Conservation (phyloP, 1,284 basidiomycete genomes). For the Malassezia globosa region DNA sequence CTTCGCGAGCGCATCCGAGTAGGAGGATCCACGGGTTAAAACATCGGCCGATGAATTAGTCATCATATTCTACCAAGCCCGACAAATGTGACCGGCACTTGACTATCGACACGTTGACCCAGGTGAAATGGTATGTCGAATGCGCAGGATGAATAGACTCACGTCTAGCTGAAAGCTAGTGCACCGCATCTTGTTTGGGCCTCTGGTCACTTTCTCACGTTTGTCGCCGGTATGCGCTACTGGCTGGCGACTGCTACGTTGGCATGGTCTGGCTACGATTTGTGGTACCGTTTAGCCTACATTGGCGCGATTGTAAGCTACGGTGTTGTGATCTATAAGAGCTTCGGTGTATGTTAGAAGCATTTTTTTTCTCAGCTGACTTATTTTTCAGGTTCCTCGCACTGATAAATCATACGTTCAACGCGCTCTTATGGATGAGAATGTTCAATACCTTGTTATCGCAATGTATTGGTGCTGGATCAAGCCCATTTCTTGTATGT, state of each 20-base stretch:
- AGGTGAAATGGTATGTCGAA: slow-evolving; percentile 4
- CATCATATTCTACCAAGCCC: not conserved
- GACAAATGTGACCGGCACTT: not conserved
- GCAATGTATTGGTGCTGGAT: slow-evolving; percentile 47
- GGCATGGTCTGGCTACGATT: slow-evolving; percentile 26
- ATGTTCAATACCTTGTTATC: slow-evolving; percentile 46
- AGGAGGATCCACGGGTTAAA: not conserved
- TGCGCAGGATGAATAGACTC: not conserved
- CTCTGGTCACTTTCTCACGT: slow-evolving; percentile 43
- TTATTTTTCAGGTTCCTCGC: slow-evolving; percentile 36
- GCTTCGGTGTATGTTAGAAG: too few relatives aligned
- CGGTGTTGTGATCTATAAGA: slow-evolving; percentile 47
- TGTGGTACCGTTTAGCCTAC: slow-evolving; percentile 42
- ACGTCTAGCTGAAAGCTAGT: slow-evolving; percentile 16
- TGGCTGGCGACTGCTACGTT: slow-evolving; percentile 29
- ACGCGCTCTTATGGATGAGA: slow-evolving; percentile 46
- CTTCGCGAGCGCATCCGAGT: too few relatives aligned
- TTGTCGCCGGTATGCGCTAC: slow-evolving; percentile 42
- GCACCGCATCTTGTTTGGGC: slow-evolving; percentile 47
- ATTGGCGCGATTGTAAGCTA: slow-evolving; percentile 46
- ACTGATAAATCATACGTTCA: slow-evolving; percentile 44
- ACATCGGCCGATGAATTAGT: not conserved
- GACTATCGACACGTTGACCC: not conserved
- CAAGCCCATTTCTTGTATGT: slow-evolving; percentile 42
- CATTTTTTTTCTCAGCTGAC: not conserved